Conservation (phyloP, 1,284 basidiomycete genomes). For the Macrocystidia cucumis region DNA sequence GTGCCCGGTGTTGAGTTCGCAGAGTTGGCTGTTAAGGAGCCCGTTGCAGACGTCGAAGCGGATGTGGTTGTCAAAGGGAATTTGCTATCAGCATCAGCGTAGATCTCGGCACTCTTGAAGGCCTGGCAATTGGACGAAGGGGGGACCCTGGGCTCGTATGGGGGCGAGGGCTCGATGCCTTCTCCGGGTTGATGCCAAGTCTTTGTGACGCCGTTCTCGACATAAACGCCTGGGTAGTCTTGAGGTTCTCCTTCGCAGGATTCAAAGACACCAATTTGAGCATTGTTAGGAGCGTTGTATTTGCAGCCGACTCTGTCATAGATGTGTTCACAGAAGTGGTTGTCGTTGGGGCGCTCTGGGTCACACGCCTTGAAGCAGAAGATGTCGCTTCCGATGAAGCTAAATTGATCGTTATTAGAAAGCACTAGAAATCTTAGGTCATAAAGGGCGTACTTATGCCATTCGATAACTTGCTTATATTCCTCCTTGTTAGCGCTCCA, state of each 20-base stretch:
- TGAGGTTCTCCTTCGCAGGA: conserved; percentile 58
- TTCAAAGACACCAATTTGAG: conserved; percentile 46
- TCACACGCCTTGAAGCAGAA: conserved; percentile 60
- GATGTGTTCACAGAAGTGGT: conserved; percentile 51
- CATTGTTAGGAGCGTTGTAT: conserved; percentile 64
- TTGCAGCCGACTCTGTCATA: conserved; percentile 63
- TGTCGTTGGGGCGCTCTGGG: conserved; percentile 40
- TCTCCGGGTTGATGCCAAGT: conserved; percentile 56
- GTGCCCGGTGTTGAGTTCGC: no score
- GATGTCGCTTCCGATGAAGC: conserved; percentile 39
- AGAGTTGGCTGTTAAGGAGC: no score
- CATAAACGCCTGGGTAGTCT: conserved; percentile 36
- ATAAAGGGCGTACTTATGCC: conserved; percentile 43
- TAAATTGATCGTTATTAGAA: background rate
- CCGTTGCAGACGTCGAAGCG: no score
- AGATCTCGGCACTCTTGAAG: conserved; percentile 47
- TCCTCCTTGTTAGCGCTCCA: conserved; percentile 32
- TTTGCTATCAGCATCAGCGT: no score
- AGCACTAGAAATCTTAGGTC: background rate
- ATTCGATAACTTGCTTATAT: conserved; percentile 46
- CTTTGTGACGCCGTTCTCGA: conserved; percentile 27
- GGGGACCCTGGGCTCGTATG: conserved; percentile 52
- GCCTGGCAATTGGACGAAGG: conserved; percentile 54
- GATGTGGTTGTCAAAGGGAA: no score
- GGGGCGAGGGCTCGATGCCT: conserved; percentile 46